Evolutionary conservation across 2,329 filamentous ascomycete species (phyloP), one percentile per base, ranked within the genome.

Genomic region (Fusarium burgessii): DNA sequence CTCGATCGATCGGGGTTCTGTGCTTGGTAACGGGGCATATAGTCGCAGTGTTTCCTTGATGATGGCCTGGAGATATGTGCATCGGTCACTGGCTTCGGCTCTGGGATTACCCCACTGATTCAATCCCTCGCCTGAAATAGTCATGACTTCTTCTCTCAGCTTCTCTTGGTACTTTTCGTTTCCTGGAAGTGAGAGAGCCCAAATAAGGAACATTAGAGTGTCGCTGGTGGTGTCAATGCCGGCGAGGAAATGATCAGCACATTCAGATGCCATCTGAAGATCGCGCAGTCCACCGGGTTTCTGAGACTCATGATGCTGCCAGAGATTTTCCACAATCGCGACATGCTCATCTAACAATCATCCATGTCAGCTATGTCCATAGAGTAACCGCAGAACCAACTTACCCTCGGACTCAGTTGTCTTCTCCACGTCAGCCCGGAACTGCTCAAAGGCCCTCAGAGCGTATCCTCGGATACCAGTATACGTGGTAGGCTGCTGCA

Each of bases 181-280:
- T 35, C 81, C 78, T 0, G 82, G 82, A 2, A 80, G 78, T 0
- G 86, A 88, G 2, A 88, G 78, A 0, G 82, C 77, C 83, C 84
- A 87, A 17, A 88, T 77, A 0, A 83, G 74, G 62, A 86, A 87
- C 81, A 86, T 86, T 3, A 86, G 64, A 0, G 85, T 85, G 52
- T 88, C 85, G 27, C 84, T 84, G 1, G 85, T 87, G 1, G 86
- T 88, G 61, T 88, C 84, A 13, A 87, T 85, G 0, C 85, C 86
- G 0, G 86, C 86, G 1, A 85, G 78, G 15, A 88, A 80, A 62
- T 88, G 86, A 58, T 88, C 86, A 2, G 86, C 85, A 15, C 80
- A 82, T 74, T 88, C 86, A 0, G 85, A 85, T 1, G 86, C 86
- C 41, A 86, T 84, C 23, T 87, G 84, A 10, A 86, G 70, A 35